Base-by-base conservation (phyloP, 2,329 filamentous ascomycete genomes). In the Chaetomium sp. region DNA sequence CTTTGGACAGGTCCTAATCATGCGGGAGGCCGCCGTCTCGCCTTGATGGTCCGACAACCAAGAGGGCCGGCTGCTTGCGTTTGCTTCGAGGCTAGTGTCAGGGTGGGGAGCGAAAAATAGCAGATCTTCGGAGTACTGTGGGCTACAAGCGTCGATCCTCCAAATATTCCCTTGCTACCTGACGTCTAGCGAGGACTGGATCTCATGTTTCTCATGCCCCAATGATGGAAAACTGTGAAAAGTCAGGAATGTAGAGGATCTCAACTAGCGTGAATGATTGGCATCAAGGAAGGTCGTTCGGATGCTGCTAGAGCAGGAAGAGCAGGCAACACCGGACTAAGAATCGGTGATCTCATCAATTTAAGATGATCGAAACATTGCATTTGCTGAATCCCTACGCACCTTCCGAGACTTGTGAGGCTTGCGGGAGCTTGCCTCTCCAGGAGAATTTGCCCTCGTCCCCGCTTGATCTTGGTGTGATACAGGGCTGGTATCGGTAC, bases 1-100 rank as follows among this genome's bases (percentile, higher is more conserved):
- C 19, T 27, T 27, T 27, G 19, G 19, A 27, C 19, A 27, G 19
- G 19, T 3, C 19, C 3, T 27, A 27, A 27, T 27, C 19, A 27
- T 27, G 19, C 19, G 19, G 19, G 19, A 27, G 19, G 19, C 19
- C 19, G 19, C 19, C 19, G 19, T 59, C 46, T 59, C 44, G 51
- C 6, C 35, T 59, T 56, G 47, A 54, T 49, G 42, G 49, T 38
- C 38, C 32, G 50, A 14, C 41, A 52, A 37, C 43, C 14, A 11
- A 9, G 27, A 41, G 19, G 34, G 19, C 9, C 52, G 52, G 52
- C 43, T 44, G 45, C 41, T 45, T 56, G 50, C 54, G 46, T 48
- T 10, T 36, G 27, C 14, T 12, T 33, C 38, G 14, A 47, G 12
- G 27, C 4, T 38, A 43, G 42, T 27, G 19, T 14, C 10, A 43